phyloP scores from a whole-genome alignment of 352 stramenopile genomes.

The Hyaloperonospora brassicae region DNA sequence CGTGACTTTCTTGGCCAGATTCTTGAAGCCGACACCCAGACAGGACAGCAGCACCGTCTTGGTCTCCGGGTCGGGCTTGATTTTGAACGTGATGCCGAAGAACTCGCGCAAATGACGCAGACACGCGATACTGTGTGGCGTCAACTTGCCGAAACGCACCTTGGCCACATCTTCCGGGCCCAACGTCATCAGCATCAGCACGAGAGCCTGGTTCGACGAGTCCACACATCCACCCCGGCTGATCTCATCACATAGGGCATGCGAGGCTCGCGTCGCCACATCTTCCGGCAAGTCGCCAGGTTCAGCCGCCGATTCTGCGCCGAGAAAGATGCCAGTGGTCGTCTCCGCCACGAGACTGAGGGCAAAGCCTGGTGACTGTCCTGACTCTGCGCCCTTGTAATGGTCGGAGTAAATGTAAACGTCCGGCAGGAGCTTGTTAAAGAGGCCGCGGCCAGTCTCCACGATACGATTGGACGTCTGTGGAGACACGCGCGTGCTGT shows the following conservation, averaged over 20 bases:
- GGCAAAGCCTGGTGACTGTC: slow-evolving; percentile 87
- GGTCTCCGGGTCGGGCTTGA: slow-evolving; percentile 82
- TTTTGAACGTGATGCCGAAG: slow-evolving; percentile 91
- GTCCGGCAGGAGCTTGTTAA: slow-evolving; percentile 97
- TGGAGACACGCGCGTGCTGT: slow-evolving; percentile 95
- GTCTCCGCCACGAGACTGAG: slow-evolving; percentile 94
- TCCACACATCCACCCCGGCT: slow-evolving; percentile 90
- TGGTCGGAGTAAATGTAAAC: slow-evolving; percentile 99
- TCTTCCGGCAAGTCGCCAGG: slow-evolving; percentile 92
- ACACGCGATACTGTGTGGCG: slow-evolving; percentile 83
- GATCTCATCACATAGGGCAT: slow-evolving; percentile 96
- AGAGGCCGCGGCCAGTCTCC: slow-evolving; percentile 91
- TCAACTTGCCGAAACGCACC: slow-evolving; percentile 86
- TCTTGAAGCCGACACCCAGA: slow-evolving; percentile 92
- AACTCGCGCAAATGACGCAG: slow-evolving; percentile 88
- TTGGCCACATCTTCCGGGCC: slow-evolving; percentile 97
- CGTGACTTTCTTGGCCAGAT: slow-evolving; percentile 91
- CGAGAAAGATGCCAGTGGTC: slow-evolving; percentile 92
- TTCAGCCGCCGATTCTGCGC: slow-evolving; percentile 85
- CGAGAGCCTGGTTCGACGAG: slow-evolving; percentile 92
- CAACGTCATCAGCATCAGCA: slow-evolving; percentile 96
- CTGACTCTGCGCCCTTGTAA: slow-evolving; percentile 88
- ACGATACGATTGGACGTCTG: slow-evolving; percentile 97
- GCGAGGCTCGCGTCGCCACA: slow-evolving; percentile 88
- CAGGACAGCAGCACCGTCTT: slow-evolving; percentile 91